Base-by-base conservation (phyloP, 371 early-diverging fungal genomes). In the Rhizopus stolonifer region DNA sequence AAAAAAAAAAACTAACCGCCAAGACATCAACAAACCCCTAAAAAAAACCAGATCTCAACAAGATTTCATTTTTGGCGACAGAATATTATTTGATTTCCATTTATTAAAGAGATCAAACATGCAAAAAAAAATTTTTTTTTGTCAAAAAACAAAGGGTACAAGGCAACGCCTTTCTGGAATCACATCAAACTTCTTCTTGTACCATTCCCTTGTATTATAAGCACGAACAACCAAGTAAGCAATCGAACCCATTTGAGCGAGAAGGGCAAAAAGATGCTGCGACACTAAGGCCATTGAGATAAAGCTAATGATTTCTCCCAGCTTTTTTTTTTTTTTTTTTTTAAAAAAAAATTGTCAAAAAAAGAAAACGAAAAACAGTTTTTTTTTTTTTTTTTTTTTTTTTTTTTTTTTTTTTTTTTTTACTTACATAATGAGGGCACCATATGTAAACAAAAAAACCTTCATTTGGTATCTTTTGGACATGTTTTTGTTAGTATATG, bases 391-490 rank as follows among this genome's bases (percentile, higher is more conserved):
- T n/a, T n/a, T n/a, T n/a, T n/a, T n/a, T n/a, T n/a, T n/a, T n/a
- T n/a, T n/a, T n/a, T n/a, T n/a, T n/a, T n/a, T n/a, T n/a, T n/a
- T n/a, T n/a, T n/a, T n/a, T n/a, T n/a, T n/a, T n/a, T n/a, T n/a
- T n/a, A n/a, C 68, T 63, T 64, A 69, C 75, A 60, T 75, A 75
- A 45, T 75, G 75, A 17, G 75, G 75, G 45, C 75, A 75, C 75
- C 75, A 75, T 4, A 63, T 19, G 45, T 54, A 67, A 2, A 46
- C 14, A 47, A 75, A 75, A 3, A 75, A 44, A 2, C 65, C 75
- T 1, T 38, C 46, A 9, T 48, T 10, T 1, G 74, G 74, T 14
- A 73, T 60, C 69, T 74, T 44, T 13, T 13, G 1, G 4, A 19
- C 24, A 17, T 2, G 42, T 42, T 21, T 2, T 11, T 0, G 17